Evolutionary conservation across 2,329 filamentous ascomycete species (phyloP).

Genomic region (Epichloe glyceriae): DNA sequence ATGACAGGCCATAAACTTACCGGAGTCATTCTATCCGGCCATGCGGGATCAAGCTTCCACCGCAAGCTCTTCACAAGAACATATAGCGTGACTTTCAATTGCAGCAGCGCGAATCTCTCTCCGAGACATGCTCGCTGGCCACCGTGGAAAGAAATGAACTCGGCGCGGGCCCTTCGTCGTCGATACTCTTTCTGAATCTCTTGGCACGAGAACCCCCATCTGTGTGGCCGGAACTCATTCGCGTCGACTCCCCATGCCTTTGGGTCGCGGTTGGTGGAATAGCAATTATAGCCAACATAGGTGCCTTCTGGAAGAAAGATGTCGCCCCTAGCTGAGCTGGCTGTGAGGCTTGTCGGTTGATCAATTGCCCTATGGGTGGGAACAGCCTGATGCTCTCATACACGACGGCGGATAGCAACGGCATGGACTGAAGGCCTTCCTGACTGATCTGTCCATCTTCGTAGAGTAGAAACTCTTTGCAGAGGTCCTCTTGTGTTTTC

Average conservation of each 20-base stretch:
- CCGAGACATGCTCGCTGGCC: conserved; percentile 27
- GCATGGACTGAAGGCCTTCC: conserved; percentile 20
- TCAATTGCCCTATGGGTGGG: conserved; percentile 34
- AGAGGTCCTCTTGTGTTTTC: conserved; percentile 18
- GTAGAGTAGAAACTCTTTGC: conserved; percentile 16
- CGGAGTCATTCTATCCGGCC: conserved; percentile 19
- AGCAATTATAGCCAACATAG: conserved; percentile 28
- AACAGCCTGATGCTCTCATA: conserved; percentile 34
- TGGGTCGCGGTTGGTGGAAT: conserved; percentile 24
- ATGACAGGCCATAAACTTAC: conserved; percentile 12
- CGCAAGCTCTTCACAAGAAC: conserved; percentile 15
- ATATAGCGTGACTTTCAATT: conserved; percentile 22
- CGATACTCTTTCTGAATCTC: conserved; percentile 23
- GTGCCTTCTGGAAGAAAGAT: conserved; percentile 23
- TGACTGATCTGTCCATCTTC: conserved; percentile 2
- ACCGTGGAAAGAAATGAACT: conserved; percentile 30
- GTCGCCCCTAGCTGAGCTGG: conserved; percentile 14
- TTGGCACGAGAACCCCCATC: conserved; percentile 24
- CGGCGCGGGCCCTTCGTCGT: conserved; percentile 21
- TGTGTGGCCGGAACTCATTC: conserved; percentile 23
- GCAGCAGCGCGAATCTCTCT: conserved; percentile 25
- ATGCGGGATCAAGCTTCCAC: conserved; percentile 20
- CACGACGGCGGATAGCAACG: conserved; percentile 29
- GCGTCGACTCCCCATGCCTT: conserved; percentile 19
- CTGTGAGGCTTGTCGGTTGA: conserved; percentile 27